Percentiles rank a stretch among this genome's conserved stretches.
phyloP scores from a whole-genome alignment of 176 grass and related monocot species.

The Coix lacrymajobi region DNA sequence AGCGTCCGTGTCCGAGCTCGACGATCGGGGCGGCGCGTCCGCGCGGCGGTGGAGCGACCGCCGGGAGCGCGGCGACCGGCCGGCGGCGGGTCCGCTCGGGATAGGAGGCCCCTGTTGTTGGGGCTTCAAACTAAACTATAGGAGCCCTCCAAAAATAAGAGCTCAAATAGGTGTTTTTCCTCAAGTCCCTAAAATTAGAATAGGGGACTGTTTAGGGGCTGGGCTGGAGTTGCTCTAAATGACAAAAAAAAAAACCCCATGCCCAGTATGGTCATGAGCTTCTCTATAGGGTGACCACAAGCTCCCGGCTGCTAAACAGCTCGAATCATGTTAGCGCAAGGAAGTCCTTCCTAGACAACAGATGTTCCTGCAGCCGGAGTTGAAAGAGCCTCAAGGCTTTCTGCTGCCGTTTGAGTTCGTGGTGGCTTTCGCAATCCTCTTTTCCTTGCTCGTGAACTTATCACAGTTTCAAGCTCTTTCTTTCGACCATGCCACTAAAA shows the following conservation, averaged over 20 bases:
- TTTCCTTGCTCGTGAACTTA: constrained; percentile 19
- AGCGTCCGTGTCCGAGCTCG: too few species aligned
- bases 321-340: not conserved
- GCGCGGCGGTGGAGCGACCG: too few species aligned
- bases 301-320: not conserved
- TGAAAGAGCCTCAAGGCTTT: not conserved
- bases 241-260: not conserved
- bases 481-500: constrained; percentile 37
- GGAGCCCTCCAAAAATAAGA: too few species aligned
- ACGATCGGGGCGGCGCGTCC: too few species aligned
- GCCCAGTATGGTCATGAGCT: not conserved
- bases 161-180: too few species aligned
- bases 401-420: not conserved
- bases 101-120: too few species aligned
- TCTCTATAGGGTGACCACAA: not conserved
- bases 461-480: constrained; percentile 34
- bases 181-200: too few species aligned
- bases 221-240: too few species aligned
- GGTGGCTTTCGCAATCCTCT: not conserved
- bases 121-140: too few species aligned
- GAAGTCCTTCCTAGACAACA: constrained; percentile 12
- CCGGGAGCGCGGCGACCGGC: too few species aligned
- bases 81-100: too few species aligned
- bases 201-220: too few species aligned
- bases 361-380: not conserved